Evolutionary conservation across 352 stramenopile genomes (phyloP).

Genomic region (Lagenidium sp.): DNA sequence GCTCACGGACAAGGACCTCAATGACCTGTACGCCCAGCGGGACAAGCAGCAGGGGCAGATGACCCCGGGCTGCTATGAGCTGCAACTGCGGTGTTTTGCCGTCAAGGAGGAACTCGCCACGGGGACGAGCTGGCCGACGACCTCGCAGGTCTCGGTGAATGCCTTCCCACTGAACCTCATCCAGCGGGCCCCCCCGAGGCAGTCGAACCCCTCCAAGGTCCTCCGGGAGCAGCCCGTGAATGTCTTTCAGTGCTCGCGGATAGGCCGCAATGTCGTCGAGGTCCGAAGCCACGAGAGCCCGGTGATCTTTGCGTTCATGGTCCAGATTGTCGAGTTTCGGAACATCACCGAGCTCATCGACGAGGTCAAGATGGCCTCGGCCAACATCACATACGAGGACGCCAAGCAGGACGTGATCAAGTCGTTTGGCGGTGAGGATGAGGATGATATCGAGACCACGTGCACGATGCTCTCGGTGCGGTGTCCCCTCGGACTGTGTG

Average conservation of each 20-base stretch:
- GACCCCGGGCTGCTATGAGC: constrained; percentile 50
- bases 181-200: constrained; percentile 58
- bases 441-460: constrained; percentile 79
- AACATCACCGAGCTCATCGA: constrained; percentile 49
- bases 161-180: constrained; percentile 57
- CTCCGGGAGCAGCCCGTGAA: constrained; percentile 64
- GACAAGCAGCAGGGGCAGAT: constrained; percentile 40
- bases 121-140: constrained; percentile 66
- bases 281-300: constrained; percentile 60
- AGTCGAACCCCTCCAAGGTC: constrained; percentile 76
- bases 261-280: constrained; percentile 68
- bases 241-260: constrained; percentile 56
- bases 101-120: constrained; percentile 62
- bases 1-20: constrained; percentile 64
- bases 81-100: constrained; percentile 71
- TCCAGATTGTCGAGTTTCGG: constrained; percentile 67
- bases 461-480: constrained; percentile 86
- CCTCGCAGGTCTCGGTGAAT: constrained; percentile 58
- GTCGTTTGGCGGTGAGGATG: constrained; percentile 70
- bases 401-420: constrained; percentile 71
- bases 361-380: constrained; percentile 50
- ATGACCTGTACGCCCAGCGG: constrained; percentile 50
- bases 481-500: constrained; percentile 76
- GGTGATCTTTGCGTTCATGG: constrained; percentile 51
- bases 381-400: constrained; percentile 57